Evolutionary conservation across 2,329 filamentous ascomycete genomes (phyloP).

Genomic region (Fusarium lateritium): DNA sequence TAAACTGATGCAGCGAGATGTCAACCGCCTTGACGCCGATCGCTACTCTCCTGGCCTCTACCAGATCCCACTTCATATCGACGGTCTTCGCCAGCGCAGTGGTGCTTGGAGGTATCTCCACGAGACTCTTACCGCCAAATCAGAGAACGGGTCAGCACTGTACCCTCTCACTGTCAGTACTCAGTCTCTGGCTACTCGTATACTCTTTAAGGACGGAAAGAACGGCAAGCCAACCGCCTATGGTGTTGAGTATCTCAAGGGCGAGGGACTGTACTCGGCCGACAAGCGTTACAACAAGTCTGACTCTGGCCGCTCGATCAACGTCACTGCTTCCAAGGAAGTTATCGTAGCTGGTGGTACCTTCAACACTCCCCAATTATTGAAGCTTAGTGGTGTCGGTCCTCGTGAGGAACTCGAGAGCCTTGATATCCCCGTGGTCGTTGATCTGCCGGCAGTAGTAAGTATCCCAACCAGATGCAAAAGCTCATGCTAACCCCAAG

Average conservation of each 20-base stretch:
- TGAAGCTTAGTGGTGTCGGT: slow-evolving; percentile 66
- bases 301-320: slow-evolving; percentile 12
- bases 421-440: slow-evolving; percentile 59
- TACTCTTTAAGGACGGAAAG: slow-evolving; percentile 51
- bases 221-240: slow-evolving; percentile 28
- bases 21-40: slow-evolving; percentile 45
- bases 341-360: slow-evolving; percentile 45
- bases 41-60: slow-evolving; percentile 52
- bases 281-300: slow-evolving; percentile 49
- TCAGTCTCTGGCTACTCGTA: slow-evolving; percentile 55
- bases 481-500: neutral
- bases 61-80: slow-evolving; percentile 49
- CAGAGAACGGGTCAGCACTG: slow-evolving; percentile 34
- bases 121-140: slow-evolving; percentile 49
- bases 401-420: slow-evolving; percentile 57
- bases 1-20: slow-evolving; percentile 50
- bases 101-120: slow-evolving; percentile 34
- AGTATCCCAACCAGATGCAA: neutral
- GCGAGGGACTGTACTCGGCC: slow-evolving; percentile 59
- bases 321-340: slow-evolving; percentile 36
- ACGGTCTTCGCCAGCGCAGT: slow-evolving; percentile 29
- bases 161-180: slow-evolving; percentile 60
- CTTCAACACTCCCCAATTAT: slow-evolving; percentile 57
- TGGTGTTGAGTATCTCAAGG: slow-evolving; percentile 56
- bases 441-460: slow-evolving; percentile 63